phyloP scores from a whole-genome alignment of 805 yeast genomes.

The Debaryomyces tyrocola region DNA sequence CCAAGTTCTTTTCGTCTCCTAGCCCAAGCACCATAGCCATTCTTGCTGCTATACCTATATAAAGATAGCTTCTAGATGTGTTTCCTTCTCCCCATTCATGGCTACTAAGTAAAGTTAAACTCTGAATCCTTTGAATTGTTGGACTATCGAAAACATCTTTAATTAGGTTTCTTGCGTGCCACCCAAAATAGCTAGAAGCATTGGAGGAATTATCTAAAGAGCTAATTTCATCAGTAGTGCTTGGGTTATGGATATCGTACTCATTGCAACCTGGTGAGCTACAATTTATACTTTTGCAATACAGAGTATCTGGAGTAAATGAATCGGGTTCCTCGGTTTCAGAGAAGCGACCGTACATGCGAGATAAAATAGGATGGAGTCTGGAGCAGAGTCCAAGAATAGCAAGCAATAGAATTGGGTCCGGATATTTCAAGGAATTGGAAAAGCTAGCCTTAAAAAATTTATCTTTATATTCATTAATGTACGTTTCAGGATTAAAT shows the following conservation, averaged over 20 bases:
- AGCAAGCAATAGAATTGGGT: constrained; percentile 33
- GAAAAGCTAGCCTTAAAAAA: constrained; percentile 11
- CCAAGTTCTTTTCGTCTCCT: constrained; percentile 17
- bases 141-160: constrained; percentile 38
- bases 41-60: constrained; percentile 40
- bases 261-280: neutral
- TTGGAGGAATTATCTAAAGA: constrained; percentile 19
- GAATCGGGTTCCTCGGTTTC: constrained; percentile 24
- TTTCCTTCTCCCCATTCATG: constrained; percentile 44
- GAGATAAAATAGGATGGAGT: constrained; percentile 29
- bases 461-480: constrained; percentile 13
- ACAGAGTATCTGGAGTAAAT: constrained; percentile 19
- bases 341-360: constrained; percentile 30
- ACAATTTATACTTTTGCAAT: neutral
- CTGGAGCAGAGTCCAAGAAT: constrained; percentile 36
- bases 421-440: constrained; percentile 15
- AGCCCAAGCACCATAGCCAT: constrained; percentile 37
- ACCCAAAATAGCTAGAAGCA: constrained; percentile 39
- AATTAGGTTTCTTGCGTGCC: constrained; percentile 34
- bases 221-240: no score
- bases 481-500: constrained; percentile 19
- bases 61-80: constrained; percentile 34
- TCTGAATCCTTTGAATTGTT: constrained; percentile 36
- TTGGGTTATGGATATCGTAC: neutral
- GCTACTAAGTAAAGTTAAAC: constrained; percentile 33